Base-by-base conservation (phyloP, 148 eudicot genomes). In the Spergularia marina region DNA sequence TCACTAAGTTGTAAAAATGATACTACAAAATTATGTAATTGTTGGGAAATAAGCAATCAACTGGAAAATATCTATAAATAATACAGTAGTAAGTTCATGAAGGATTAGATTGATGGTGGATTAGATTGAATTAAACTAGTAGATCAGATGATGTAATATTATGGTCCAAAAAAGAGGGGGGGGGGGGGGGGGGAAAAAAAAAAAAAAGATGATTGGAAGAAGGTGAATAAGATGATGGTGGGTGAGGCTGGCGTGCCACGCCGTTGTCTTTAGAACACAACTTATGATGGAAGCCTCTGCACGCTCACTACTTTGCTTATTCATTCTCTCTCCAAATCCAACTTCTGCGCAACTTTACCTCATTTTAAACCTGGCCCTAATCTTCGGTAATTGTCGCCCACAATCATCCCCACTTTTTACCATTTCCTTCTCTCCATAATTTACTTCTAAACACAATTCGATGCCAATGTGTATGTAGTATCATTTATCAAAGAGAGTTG, bases 191-290 rank as follows among this genome's bases (percentile, higher is more conserved):
- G n/a, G n/a, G n/a, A 30, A 47, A 7, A 20, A 15, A 25, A 14
- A 16, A 0, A 23, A 13, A 39, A 53, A 68, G 74, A 64, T 61
- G 80, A 70, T 70, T 59, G 60, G 66, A 64, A 77, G 81, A 72
- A 72, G 68, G 76, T 78, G 80, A 72, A 21, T 51, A 71, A 70
- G 69, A 71, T 78, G 71, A 71, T 78, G 68, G 63, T 71, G 56
- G 56, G 71, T 55, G 11, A 5, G 49, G 56, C 41, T 63, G 66
- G 81, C 74, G 52, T 72, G 76, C 76, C 74, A 72, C 61, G 68
- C 55, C 68, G 57, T 71, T 53, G 65, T 68, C 16, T 57, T 34
- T 57, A 6, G 12, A 44, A 7, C 44, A 40, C 70, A 75, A 72
- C 55, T 25, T 64, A 78, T 71, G 72, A 78, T 78, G 55, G 58